Conservation (phyloP, 2,329 filamentous ascomycete genomes). For the Lecanoromycetidae sp. region DNA sequence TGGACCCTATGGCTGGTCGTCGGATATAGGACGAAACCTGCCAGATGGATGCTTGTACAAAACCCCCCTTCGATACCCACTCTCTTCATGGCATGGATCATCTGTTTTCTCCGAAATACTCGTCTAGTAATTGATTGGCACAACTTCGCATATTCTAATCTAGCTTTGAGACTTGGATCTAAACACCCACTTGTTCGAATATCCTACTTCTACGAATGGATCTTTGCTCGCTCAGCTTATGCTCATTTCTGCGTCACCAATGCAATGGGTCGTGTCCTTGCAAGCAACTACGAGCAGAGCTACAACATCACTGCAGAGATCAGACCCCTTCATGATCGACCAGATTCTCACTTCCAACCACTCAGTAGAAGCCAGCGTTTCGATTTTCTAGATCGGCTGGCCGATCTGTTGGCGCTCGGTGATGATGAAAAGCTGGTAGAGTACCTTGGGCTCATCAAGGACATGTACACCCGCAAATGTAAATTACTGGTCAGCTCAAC, state of each 20-base stretch:
- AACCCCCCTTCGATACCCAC: conserved; percentile 95
- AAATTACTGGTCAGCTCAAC: conserved; percentile 81
- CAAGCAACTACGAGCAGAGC: conserved; percentile 44
- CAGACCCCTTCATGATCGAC: conserved; percentile 72
- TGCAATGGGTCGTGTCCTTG: conserved; percentile 74
- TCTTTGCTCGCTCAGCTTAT: conserved; percentile 55
- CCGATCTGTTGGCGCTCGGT: conserved; percentile 21
- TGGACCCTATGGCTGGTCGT: conserved; percentile 59
- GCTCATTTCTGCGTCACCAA: conserved; percentile 79
- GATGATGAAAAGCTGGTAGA: background rate
- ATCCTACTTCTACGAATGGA: conserved; percentile 64
- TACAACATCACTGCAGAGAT: conserved; percentile 56
- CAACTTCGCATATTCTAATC: conserved; percentile 94
- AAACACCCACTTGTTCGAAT: conserved; percentile 64
- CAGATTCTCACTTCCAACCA: conserved; percentile 70
- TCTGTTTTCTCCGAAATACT: conserved; percentile 66
- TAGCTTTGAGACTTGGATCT: conserved; percentile 53
- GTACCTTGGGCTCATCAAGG: background rate
- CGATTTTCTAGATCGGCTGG: conserved; percentile 52
- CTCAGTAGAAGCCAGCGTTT: conserved; percentile 39
- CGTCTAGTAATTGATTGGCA: conserved; percentile 92
- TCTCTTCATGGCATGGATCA: conserved; percentile 59
- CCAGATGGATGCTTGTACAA: conserved; percentile 80
- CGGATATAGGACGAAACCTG: conserved; percentile 59
- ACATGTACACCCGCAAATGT: conserved; percentile 45